Evolutionary conservation across 1,139 yeast genomes (phyloP).

Genomic region (Kodamaea plutei): DNA sequence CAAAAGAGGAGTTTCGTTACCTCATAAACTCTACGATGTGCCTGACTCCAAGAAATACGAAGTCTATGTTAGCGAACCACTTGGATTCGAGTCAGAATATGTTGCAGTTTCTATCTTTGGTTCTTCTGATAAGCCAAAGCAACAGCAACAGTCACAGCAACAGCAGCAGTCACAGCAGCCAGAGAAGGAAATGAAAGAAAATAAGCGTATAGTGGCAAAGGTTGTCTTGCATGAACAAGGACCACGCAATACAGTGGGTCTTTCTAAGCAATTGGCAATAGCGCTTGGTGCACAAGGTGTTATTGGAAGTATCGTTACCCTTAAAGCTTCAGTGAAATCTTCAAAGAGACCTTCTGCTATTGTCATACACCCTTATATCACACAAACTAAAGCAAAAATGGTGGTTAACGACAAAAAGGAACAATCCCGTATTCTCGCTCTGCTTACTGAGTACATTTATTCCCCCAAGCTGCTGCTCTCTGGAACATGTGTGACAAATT

Average conservation of each 20-base stretch:
- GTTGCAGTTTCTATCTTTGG: constrained; percentile 59
- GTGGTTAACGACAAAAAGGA: constrained; percentile 30
- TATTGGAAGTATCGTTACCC: constrained; percentile 52
- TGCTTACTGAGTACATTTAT: constrained; percentile 18
- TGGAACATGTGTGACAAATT: constrained; percentile 44
- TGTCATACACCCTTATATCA: constrained; percentile 54
- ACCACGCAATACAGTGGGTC: constrained; percentile 46
- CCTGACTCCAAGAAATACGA: constrained; percentile 23
- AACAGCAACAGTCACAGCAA: no score
- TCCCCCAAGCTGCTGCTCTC: constrained; percentile 11
- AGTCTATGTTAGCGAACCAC: constrained; percentile 23
- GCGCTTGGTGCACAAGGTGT: constrained; percentile 52
- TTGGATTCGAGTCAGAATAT: constrained; percentile 31
- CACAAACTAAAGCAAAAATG: constrained; percentile 34
- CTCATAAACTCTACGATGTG: constrained; percentile 36
- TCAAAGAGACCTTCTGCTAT: constrained; percentile 41
- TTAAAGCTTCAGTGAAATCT: constrained; percentile 48
- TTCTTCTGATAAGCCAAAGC: constrained; percentile 39
- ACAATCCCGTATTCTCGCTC: constrained; percentile 17
- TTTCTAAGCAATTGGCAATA: constrained; percentile 54
- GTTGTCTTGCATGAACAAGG: constrained; percentile 37
- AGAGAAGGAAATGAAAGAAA: constrained; percentile 26
- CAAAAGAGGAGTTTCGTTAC: constrained; percentile 54
- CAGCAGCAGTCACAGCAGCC: constrained; percentile 1
- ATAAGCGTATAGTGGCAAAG: constrained; percentile 51